These are phyloP conservation scores for Podospora anserina DNA, from an alignment of 495 filamentous ascomycete genomes.

Conservation along the genomic window DNA sequence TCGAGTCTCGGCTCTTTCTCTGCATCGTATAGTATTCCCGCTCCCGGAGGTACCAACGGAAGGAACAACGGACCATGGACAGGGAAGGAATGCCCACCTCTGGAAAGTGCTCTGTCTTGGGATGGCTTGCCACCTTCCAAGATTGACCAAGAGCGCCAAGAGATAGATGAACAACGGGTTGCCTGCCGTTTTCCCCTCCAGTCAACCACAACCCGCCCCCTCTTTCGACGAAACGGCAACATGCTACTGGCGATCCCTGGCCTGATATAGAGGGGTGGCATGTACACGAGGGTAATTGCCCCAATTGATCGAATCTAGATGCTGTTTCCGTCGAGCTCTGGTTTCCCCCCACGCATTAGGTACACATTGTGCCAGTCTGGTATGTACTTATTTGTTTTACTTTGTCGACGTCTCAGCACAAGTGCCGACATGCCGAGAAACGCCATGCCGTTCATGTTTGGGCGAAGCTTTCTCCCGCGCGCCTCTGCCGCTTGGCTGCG, in stretches of 20 bases:
- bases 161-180: slow-evolving; percentile 16
- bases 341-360: background rate
- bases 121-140: slow-evolving; percentile 25
- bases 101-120: slow-evolving; percentile 21
- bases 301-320: background rate
- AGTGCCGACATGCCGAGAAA: slow-evolving; percentile 12
- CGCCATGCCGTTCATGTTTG: background rate
- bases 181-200: slow-evolving; percentile 3
- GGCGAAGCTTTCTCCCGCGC: slow-evolving; percentile 13
- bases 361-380: background rate
- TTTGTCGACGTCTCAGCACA: background rate
- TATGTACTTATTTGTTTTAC: background rate
- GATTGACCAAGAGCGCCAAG: slow-evolving; percentile 25
- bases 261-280: background rate
- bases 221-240: slow-evolving; percentile 2
- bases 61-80: slow-evolving; percentile 5
- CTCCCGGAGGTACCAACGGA: background rate
- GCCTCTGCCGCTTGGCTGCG: slow-evolving; percentile 13
- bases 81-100: slow-evolving; percentile 16
- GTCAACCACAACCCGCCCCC: slow-evolving; percentile 2
- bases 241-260: slow-evolving; percentile 5
- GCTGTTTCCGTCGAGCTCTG: background rate
- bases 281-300: background rate
- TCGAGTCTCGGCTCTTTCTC: background rate
- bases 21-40: background rate